Evolutionary conservation across 768 basidiomycete species (phyloP), one percentile per base, ranked within the genome.

Genomic region (Tylopilus sp.): DNA sequence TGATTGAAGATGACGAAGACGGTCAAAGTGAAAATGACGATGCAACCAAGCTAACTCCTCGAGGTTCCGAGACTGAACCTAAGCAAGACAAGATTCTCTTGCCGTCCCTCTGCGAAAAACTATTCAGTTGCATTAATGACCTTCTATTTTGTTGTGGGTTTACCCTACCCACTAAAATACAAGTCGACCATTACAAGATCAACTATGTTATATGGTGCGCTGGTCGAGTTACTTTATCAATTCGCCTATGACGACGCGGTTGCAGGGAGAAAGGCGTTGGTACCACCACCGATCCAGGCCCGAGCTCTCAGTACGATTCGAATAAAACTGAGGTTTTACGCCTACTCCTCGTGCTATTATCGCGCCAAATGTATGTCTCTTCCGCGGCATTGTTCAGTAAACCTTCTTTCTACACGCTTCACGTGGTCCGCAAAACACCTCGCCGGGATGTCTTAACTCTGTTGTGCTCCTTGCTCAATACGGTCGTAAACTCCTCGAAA

Each of bases 221-320:
- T 56, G 7, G 14, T 52, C 21, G 37, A 45, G 31, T 49, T 54
- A 12, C 26, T 55, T 29, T 40, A 28, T 36, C 44, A 29, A 19
- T 48, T 3, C n/a, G 33, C 55, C 49, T 37, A 25, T 60, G 25
- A 60, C 28, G 34, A 50, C 31, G 44, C 38, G 25, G 41, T 36
- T 21, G 26, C 52, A 94, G 96, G 96, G 93, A 97, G 76, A 92
- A 88, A 63, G 96, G 96, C 13, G 82, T 99, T 22, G 96, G 97
- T 13, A 92, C 92, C 3, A 91, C 92, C 3, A 75, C 80, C 33
- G 86, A 90, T 65, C 79, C 83, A 9, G 86, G 85, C 0, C 75
- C 83, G 9, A 79, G 72, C 60, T 79, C 79, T 58, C 75, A 76
- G 24, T 80, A 84, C 48, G 92, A 97, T 64, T 75, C 72, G 47